These are phyloP conservation scores for Xylariomycetidae sp. DNA, from an alignment of 2,329 filamentous ascomycete species.

Conservation along the genomic window DNA sequence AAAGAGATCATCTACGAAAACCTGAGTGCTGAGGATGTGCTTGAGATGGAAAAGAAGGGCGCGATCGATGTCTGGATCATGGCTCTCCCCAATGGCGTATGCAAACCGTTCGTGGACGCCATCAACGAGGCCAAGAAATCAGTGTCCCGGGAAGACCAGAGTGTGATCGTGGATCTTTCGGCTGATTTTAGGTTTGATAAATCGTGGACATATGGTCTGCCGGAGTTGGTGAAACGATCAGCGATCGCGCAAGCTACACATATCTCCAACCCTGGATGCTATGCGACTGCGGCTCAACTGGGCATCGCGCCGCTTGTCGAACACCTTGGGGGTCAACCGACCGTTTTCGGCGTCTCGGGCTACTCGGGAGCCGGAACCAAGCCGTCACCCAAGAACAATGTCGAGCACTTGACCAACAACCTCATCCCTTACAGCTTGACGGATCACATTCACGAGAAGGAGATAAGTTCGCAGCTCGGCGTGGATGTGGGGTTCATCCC, in stretches of 20 bases:
- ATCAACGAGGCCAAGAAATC: slow-evolving; percentile 65
- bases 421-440: slow-evolving; percentile 87
- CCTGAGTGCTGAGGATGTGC: slow-evolving; percentile 79
- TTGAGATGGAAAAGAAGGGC: slow-evolving; percentile 75
- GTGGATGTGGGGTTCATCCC: slow-evolving; percentile 78
- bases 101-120: slow-evolving; percentile 89
- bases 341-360: slow-evolving; percentile 84
- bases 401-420: slow-evolving; percentile 77
- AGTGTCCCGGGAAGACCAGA: slow-evolving; percentile 44
- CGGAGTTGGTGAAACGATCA: slow-evolving; percentile 74
- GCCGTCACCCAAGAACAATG: slow-evolving; percentile 89
- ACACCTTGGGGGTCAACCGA: slow-evolving; percentile 71
- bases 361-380: slow-evolving; percentile 96
- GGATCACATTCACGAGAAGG: slow-evolving; percentile 90
- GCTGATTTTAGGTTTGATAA: slow-evolving; percentile 91
- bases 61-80: slow-evolving; percentile 96
- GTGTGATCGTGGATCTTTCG: slow-evolving; percentile 88
- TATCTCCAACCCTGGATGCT: slow-evolving; percentile 92
- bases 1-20: slow-evolving; percentile 90
- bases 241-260: slow-evolving; percentile 73
- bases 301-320: slow-evolving; percentile 79
- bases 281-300: slow-evolving; percentile 88
- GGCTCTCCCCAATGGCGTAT: slow-evolving; percentile 92
- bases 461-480: slow-evolving; percentile 77
- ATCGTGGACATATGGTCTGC: slow-evolving; percentile 84